Evolutionary conservation across 176 grass and related monocot species (phyloP), one percentile per base, ranked within the genome.

Genomic region (Aegilops speltoides): DNA sequence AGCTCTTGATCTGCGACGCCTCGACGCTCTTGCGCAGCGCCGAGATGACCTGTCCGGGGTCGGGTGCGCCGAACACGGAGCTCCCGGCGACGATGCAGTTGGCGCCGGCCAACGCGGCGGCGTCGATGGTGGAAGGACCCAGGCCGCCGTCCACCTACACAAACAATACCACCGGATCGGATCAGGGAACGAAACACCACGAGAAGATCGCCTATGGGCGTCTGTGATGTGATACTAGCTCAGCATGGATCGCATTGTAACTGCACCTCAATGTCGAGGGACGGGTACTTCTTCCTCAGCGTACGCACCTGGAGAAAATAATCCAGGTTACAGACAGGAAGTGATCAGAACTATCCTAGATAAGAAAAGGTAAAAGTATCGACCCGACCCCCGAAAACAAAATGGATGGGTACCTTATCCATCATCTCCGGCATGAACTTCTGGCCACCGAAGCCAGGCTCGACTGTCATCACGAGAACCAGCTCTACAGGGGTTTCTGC

Each of bases 341-440:
- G 50, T 76, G 46, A 48, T 46, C 60, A 85, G 16, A 50, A 76
- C 57, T 28, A 22, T 20, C 37, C 8, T 10, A 46, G 28, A 54
- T 45, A 24, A 66, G 6, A 85, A 50, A 73, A 29, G 20, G 43
- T 24, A 6, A 20, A 10, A 28, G 45, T 56, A 40, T 41, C 2
- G 3, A 59, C 3, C 2, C 2, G 3, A 59, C 3, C 2, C 29
- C 0, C 32, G 36, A 10, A 57, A 48, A 56, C 11, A 60, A 19
- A n/a, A 26, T 48, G 54, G 56, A 19, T 40, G 54, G 78, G 32
- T 59, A 99, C 97, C 92, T 99, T 99, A 32, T 99, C 92, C 97
- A 99, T 99, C 90, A 91, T 96, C 83, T 94, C 94, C 73, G 88
- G 97, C 97, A 99, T 96, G 83, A 99, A 99, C 57, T 96, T 96